Conservation (phyloP, 331 rosid species). For the Quercus phellos region DNA sequence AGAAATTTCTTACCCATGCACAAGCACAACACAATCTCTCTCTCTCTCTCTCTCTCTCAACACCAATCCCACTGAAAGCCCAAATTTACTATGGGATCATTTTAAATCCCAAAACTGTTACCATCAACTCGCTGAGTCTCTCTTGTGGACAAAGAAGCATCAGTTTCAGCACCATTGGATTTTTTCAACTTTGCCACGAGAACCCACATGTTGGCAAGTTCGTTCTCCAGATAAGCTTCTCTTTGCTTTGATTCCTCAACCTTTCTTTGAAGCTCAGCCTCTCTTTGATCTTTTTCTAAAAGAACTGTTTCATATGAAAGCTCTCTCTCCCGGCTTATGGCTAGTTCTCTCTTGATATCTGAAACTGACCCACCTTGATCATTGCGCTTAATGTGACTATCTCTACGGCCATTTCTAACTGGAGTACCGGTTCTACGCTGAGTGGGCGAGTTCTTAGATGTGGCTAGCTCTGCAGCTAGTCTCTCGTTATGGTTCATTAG, state of each 20-base stretch:
- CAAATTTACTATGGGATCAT: slow-evolving; percentile 23
- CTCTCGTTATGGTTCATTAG: slow-evolving; percentile 88
- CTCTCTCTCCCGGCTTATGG: slow-evolving; percentile 78
- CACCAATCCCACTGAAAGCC: slow-evolving; percentile 39
- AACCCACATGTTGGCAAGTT: slow-evolving; percentile 99
- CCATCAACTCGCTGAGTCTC: slow-evolving; percentile 42
- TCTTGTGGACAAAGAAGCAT: slow-evolving; percentile 54
- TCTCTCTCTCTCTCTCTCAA: slow-evolving; percentile 21
- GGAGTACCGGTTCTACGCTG: slow-evolving; percentile 53
- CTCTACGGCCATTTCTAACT: slow-evolving; percentile 74
- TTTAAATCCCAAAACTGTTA: slow-evolving; percentile 29
- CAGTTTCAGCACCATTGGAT: slow-evolving; percentile 66
- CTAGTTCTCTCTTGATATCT: slow-evolving; percentile 74
- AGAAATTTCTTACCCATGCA: slow-evolving; percentile 36
- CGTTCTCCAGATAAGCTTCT: slow-evolving; percentile 91
- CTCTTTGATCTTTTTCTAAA: slow-evolving; percentile 67
- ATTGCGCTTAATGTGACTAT: slow-evolving; percentile 45
- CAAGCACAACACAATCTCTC: slow-evolving; percentile 29
- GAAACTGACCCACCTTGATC: slow-evolving; percentile 58
- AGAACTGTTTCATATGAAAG: slow-evolving; percentile 70
- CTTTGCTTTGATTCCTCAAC: slow-evolving; percentile 91
- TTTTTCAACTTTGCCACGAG: slow-evolving; percentile 90
- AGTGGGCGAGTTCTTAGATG: slow-evolving; percentile 64
- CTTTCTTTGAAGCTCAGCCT: slow-evolving; percentile 72
- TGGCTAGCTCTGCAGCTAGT: slow-evolving; percentile 62